These are phyloP conservation scores for Didymella lethalis DNA, from an alignment of 2,329 filamentous ascomycete species.

Conservation along the genomic window DNA sequence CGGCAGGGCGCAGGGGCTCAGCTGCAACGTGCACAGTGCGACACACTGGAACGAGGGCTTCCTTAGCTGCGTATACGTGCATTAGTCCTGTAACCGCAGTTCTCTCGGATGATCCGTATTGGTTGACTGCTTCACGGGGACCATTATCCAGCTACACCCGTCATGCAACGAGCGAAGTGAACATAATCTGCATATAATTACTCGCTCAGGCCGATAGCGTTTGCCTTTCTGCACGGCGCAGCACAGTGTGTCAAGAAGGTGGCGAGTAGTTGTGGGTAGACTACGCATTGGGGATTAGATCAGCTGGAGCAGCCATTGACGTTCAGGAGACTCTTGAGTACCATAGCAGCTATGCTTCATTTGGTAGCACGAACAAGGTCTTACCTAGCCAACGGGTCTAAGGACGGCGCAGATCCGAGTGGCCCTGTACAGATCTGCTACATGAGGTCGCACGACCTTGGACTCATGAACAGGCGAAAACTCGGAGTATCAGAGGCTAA, in stretches of 20 bases:
- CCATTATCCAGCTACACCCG: background rate
- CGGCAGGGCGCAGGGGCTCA: conserved; percentile 17
- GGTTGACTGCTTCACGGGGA: background rate
- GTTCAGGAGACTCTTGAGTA: conserved; percentile 12
- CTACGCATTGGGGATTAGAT: conserved; percentile 7
- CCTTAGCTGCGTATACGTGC: conserved; percentile 5
- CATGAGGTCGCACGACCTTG: conserved; percentile 7
- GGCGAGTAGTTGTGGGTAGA: conserved; percentile 5
- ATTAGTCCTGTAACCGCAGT: conserved; percentile 2
- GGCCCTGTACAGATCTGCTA: conserved; percentile 13
- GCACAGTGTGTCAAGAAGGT: conserved; percentile 1
- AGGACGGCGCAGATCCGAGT: conserved; percentile 3
- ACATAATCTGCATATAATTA: background rate
- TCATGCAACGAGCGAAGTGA: background rate
- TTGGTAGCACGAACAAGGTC: conserved; percentile 1
- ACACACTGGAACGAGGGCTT: conserved; percentile 15
- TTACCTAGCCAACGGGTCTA: conserved; percentile 3
- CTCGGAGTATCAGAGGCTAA: conserved; percentile 2
- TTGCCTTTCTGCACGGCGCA: conserved; percentile 3
- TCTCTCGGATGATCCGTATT: background rate
- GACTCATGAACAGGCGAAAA: background rate
- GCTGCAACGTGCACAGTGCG: conserved; percentile 22
- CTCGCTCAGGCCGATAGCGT: background rate
- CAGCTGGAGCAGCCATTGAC: conserved; percentile 4
- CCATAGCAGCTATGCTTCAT: conserved; percentile 2